A percentile compares a stretch with the other conserved stretches of the same genome.
These are phyloP conservation scores for Candida corydali DNA, from an alignment of 805 yeast genomes.

Conservation along the genomic window DNA sequence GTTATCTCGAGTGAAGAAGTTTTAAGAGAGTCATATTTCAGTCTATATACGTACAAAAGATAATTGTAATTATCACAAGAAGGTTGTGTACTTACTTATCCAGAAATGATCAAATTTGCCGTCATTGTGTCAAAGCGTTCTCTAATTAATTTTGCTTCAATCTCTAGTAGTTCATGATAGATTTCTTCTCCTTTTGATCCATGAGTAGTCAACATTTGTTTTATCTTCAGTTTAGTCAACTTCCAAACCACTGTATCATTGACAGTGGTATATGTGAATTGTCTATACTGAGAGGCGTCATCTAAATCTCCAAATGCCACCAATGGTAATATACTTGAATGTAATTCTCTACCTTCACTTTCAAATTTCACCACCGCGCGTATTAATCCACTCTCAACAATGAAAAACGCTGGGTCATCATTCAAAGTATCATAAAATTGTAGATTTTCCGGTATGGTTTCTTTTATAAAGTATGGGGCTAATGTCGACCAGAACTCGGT, in stretches of 20 bases:
- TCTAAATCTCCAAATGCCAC: slow-evolving; percentile 65
- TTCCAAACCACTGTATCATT: slow-evolving; percentile 68
- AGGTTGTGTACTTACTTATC: slow-evolving; percentile 26
- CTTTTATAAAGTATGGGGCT: slow-evolving; percentile 50
- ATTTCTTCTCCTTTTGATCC: slow-evolving; percentile 44
- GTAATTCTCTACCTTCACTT: slow-evolving; percentile 32
- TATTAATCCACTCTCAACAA: slow-evolving; percentile 47
- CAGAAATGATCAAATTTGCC: slow-evolving; percentile 68
- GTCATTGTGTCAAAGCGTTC: slow-evolving; percentile 73
- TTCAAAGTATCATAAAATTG: slow-evolving; percentile 43
- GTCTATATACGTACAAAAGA: no score
- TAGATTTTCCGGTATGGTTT: slow-evolving; percentile 42
- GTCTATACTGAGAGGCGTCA: slow-evolving; percentile 34
- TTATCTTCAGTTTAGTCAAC: slow-evolving; percentile 45
- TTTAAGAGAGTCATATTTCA: no score
- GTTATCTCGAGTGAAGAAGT: no score
- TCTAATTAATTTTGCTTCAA: slow-evolving; percentile 59
- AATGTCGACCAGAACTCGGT: slow-evolving; percentile 60
- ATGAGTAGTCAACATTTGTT: slow-evolving; percentile 35
- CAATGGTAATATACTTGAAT: slow-evolving; percentile 56
- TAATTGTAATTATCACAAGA: no score
- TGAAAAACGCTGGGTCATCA: slow-evolving; percentile 50
- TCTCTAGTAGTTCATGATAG: slow-evolving; percentile 59
- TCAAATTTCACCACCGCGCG: slow-evolving; percentile 36
- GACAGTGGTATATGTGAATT: slow-evolving; percentile 51